Percentiles rank a stretch among this genome's conserved stretches.
Conservation (phyloP, 805 yeast genomes). For the Limtongia smithiae region DNA sequence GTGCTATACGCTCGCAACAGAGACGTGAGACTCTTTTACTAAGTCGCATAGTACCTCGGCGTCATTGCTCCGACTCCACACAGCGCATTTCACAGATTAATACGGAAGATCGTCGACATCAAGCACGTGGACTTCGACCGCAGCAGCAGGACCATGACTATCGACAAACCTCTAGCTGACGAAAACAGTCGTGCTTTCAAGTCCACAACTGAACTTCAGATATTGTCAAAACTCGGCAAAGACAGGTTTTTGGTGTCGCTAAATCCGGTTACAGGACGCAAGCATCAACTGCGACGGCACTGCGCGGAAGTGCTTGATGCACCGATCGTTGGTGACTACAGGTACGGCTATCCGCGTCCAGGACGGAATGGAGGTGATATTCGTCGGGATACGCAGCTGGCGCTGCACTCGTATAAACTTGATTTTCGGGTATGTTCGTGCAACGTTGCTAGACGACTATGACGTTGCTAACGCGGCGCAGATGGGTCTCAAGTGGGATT, state of each 20-base stretch:
- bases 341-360: no score
- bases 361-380: no score
- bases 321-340: slow-evolving; percentile 21
- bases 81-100: not conserved
- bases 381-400: slow-evolving; percentile 15
- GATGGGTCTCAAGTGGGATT: slow-evolving; percentile 7
- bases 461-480: not conserved
- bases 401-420: slow-evolving; percentile 24
- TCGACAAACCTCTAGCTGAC: not conserved
- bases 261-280: slow-evolving; percentile 24
- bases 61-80: slow-evolving; percentile 1
- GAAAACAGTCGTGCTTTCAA: not conserved
- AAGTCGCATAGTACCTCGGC: slow-evolving; percentile 11
- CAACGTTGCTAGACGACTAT: not conserved
- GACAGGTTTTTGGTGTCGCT: slow-evolving; percentile 9
- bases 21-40: not conserved
- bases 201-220: slow-evolving; percentile 11
- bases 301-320: slow-evolving; percentile 25
- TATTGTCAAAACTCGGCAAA: not conserved
- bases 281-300: slow-evolving; percentile 25
- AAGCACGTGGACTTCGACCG: not conserved
- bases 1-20: not conserved
- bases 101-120: not conserved
- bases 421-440: slow-evolving; percentile 10
- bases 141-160: not conserved